Evolutionary conservation across 441 rosid genomes (phyloP).

Genomic region (Flueggea neowawraea): DNA sequence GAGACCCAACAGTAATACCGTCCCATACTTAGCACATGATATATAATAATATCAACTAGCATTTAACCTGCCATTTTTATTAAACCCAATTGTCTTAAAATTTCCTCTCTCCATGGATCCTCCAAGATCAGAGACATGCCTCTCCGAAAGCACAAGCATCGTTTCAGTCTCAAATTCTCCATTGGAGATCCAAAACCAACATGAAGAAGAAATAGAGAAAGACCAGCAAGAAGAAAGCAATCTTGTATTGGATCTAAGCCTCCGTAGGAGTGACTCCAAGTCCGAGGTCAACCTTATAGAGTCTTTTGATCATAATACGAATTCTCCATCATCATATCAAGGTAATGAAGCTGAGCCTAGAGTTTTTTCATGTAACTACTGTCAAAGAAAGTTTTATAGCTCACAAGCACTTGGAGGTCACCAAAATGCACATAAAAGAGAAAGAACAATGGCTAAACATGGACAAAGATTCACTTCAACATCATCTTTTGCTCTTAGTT

Average conservation of each 20-base stretch:
- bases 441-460: slow-evolving; percentile 47
- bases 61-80: slow-evolving; percentile 20
- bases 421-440: slow-evolving; percentile 82
- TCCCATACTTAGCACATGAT: slow-evolving; percentile 15
- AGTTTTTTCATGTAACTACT: slow-evolving; percentile 68
- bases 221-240: slow-evolving; percentile 7
- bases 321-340: slow-evolving; percentile 10
- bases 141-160: slow-evolving; percentile 32
- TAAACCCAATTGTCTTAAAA: slow-evolving; percentile 13
- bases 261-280: slow-evolving; percentile 33
- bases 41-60: slow-evolving; percentile 22
- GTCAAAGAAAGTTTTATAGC: slow-evolving; percentile 71
- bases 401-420: slow-evolving; percentile 88
- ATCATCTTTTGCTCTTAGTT: slow-evolving; percentile 27
- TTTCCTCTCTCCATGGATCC: slow-evolving; percentile 18
- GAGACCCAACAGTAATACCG: slow-evolving; percentile 23
- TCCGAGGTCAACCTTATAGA: slow-evolving; percentile 56
- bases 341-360: slow-evolving; percentile 34
- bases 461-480: slow-evolving; percentile 37
- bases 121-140: slow-evolving; percentile 30
- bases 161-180: slow-evolving; percentile 28
- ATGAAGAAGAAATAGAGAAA: neutral
- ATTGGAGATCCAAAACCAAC: slow-evolving; percentile 5
- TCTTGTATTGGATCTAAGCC: slow-evolving; percentile 63
- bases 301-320: slow-evolving; percentile 25